Base-by-base conservation (phyloP, 345 rosid genomes). In the Syzygium grande region DNA sequence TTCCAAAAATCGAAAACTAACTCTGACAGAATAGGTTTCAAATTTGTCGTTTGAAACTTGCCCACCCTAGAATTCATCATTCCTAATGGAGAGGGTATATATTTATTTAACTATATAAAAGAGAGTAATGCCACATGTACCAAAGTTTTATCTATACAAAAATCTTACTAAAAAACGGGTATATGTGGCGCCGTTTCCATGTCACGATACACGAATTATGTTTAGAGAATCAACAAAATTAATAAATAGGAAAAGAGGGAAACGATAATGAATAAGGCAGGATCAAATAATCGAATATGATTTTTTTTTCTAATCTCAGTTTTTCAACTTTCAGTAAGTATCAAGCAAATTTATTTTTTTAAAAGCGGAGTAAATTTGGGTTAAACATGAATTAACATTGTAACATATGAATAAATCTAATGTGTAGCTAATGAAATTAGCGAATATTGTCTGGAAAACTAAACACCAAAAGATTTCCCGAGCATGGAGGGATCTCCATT, bases 1-100 rank as follows among this genome's bases (percentile, higher is more conserved):
- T 65, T 30, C 11, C 23, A 30, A 65, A 30, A 65, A 16, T 8
- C 17, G 0, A 17, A 63, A 14, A 0, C 13, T 1, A 56, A 56
- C 61, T 56, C 0, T 23, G 7, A 10, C 11, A 1, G 63, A 5
- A 23, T 56, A 10, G 4, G 21, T 63, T 11, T 16, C 0, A 65
- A 16, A 1, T 65, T 30, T 2, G 22, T 61, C 6, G 0, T 19
- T 15, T 34, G 5, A 68, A 68, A 34, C 2, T 0, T 34, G 11
- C 13, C 46, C 11, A 34, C 0, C 5, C 14, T 34, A 68, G 21
- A 68, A 34, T 34, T 0, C 1, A 68, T 68, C 11, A 11, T 68
- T 13, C 7, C 27, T 34, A 4, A 34, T 34, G 19, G 9, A 68
- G 25, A 68, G 4, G 80, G 46, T 12, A 68, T 2, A 16, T 30